A percentile compares a stretch with the other conserved stretches of the same genome.
phyloP scores from a whole-genome alignment of 176 grass and related monocot species.

The Oryza brachyantha region DNA sequence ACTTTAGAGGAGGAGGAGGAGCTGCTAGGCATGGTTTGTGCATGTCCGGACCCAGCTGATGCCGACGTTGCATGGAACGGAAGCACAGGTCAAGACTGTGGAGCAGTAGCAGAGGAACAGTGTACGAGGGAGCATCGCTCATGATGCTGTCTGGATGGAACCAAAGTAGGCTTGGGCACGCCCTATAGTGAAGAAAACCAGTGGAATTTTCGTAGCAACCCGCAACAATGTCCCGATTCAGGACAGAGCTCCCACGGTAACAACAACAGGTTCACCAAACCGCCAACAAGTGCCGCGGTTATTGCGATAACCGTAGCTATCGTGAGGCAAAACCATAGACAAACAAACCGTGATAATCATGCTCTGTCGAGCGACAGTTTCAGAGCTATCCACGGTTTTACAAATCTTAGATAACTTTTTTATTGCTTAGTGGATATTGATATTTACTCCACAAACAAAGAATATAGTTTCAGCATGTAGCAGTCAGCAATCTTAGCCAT shows the following conservation, averaged over 20 bases:
- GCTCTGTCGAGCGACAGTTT: too few species aligned
- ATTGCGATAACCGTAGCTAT: too few species aligned
- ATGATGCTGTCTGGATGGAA: background rate
- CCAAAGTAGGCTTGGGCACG: background rate
- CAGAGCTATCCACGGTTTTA: too few species aligned
- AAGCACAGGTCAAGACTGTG: background rate
- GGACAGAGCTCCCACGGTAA: background rate
- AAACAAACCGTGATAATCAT: too few species aligned
- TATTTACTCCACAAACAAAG: background rate
- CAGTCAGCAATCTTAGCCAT: background rate
- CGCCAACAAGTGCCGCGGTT: too few species aligned
- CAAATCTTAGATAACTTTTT: too few species aligned
- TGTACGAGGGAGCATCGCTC: background rate
- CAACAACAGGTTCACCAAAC: too few species aligned
- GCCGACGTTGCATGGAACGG: background rate
- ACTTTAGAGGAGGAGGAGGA: background rate
- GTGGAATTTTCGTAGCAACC: background rate
- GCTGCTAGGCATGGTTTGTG: background rate
- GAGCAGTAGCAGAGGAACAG: background rate
- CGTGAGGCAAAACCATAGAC: too few species aligned
- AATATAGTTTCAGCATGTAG: background rate
- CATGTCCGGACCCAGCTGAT: background rate
- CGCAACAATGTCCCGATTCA: background rate
- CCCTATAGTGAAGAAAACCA: background rate
- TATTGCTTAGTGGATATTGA: too few species aligned